Evolutionary conservation across 2,329 filamentous ascomycete species (phyloP).

Genomic region (Monilinia fructigena): DNA sequence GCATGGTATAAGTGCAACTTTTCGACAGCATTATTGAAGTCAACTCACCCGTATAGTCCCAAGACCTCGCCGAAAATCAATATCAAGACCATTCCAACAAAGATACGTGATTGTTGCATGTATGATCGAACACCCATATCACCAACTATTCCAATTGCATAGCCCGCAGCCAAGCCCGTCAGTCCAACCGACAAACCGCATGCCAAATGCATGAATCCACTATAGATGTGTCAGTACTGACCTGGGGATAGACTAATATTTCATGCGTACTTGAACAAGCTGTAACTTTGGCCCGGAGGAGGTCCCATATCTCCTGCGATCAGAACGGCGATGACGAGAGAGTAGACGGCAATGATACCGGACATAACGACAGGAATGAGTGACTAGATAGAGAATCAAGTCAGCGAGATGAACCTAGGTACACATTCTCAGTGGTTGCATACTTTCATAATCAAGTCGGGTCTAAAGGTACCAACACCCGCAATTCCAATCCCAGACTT

Average conservation of each 20-base stretch:
- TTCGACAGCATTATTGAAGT: not conserved
- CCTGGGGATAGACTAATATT: not conserved
- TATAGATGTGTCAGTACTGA: constrained; percentile 41
- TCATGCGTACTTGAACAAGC: constrained; percentile 71
- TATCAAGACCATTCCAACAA: constrained; percentile 98
- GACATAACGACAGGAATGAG: constrained; percentile 95
- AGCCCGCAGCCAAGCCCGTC: constrained; percentile 89
- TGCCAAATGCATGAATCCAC: constrained; percentile 89
- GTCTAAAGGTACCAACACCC: constrained; percentile 79
- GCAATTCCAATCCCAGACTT: constrained; percentile 88
- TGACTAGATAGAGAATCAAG: constrained; percentile 47
- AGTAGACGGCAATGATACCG: constrained; percentile 97
- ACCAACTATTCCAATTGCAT: constrained; percentile 93
- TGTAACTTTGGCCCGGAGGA: constrained; percentile 66
- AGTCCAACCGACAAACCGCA: constrained; percentile 89
- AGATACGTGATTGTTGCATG: constrained; percentile 94
- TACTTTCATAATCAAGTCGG: constrained; percentile 91
- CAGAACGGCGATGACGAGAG: constrained; percentile 92
- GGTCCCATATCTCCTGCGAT: constrained; percentile 88
- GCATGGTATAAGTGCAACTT: not conserved
- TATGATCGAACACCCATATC: constrained; percentile 92
- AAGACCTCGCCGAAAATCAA: constrained; percentile 98
- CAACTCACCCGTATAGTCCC: constrained; percentile 88
- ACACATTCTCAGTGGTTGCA: constrained; percentile 25
- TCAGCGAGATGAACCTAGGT: constrained; percentile 17